Percentiles rank a stretch among this genome's conserved stretches.
These are phyloP conservation scores for Fusarium solani-melongenae DNA, from an alignment of 2,329 filamentous ascomycete genomes.

Conservation along the genomic window DNA sequence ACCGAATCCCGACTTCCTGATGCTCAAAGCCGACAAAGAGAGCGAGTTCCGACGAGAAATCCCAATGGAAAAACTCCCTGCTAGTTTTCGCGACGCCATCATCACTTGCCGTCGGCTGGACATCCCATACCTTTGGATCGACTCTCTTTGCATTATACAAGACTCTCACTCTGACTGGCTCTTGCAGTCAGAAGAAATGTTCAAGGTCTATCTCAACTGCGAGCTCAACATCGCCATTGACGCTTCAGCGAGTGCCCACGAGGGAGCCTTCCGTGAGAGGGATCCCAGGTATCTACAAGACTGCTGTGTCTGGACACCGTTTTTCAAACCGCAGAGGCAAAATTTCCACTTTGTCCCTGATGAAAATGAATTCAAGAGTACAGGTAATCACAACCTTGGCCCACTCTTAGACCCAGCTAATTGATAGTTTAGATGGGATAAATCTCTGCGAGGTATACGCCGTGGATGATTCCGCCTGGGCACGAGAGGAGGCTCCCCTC, in stretches of 20 bases:
- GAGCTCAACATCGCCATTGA: constrained; percentile 13
- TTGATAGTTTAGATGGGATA: neutral
- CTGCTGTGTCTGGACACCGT: neutral
- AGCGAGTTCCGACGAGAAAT: neutral
- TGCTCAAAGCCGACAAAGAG: neutral
- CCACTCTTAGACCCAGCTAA: neutral
- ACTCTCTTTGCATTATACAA: constrained; percentile 14
- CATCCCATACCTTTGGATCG: constrained; percentile 13
- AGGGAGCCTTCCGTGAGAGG: constrained; percentile 7
- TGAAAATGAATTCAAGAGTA: neutral
- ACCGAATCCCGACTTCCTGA: neutral
- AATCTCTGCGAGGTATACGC: neutral
- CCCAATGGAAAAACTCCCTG: neutral
- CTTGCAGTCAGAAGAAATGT: constrained; percentile 1
- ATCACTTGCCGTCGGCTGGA: constrained; percentile 4
- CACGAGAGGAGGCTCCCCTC: neutral
- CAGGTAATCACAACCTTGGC: neutral
- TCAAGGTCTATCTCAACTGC: constrained; percentile 5
- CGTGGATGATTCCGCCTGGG: neutral
- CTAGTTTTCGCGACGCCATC: constrained; percentile 3
- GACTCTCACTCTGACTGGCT: constrained; percentile 5
- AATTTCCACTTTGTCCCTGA: neutral
- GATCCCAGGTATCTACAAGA: neutral
- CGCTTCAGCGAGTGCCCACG: neutral
- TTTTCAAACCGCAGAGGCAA: neutral